Evolutionary conservation across 148 eudicot species (phyloP).

Genomic region (Heliosperma pusillum): DNA sequence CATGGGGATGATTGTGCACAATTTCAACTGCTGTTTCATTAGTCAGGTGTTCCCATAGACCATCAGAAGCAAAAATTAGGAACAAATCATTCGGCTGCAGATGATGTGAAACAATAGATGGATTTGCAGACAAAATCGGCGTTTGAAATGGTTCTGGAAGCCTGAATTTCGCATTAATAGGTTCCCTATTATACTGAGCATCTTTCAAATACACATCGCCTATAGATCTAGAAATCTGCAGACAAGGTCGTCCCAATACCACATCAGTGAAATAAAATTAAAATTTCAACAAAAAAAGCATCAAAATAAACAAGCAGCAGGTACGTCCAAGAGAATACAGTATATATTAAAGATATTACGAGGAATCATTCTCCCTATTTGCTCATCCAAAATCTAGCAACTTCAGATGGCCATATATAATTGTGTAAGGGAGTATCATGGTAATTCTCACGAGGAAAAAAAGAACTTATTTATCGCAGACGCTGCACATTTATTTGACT

Average conservation of each 20-base stretch:
- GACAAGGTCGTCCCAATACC: slow-evolving; percentile 19
- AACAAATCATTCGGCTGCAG: slow-evolving; percentile 56
- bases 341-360: not conserved
- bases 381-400: not conserved
- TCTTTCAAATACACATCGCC: slow-evolving; percentile 71
- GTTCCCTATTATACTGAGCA: slow-evolving; percentile 57
- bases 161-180: slow-evolving; percentile 56
- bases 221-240: slow-evolving; percentile 69
- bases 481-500: not conserved
- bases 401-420: not conserved
- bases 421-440: not conserved
- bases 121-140: slow-evolving; percentile 59
- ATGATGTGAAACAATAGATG: slow-evolving; percentile 54
- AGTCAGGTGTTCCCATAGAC: slow-evolving; percentile 78
- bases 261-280: slow-evolving; percentile 5
- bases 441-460: not conserved
- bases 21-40: slow-evolving; percentile 81
- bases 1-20: slow-evolving; percentile 61
- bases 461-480: not conserved
- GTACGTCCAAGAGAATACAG: not conserved
- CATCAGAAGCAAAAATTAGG: slow-evolving; percentile 76
- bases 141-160: slow-evolving; percentile 53
- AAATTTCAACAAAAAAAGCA: too few species aligned
- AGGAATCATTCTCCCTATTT: not conserved
- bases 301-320: slow-evolving; percentile 6